These are phyloP conservation scores for Globisporangium spinosum DNA, from an alignment of 352 stramenopile genomes.

Conservation along the genomic window DNA sequence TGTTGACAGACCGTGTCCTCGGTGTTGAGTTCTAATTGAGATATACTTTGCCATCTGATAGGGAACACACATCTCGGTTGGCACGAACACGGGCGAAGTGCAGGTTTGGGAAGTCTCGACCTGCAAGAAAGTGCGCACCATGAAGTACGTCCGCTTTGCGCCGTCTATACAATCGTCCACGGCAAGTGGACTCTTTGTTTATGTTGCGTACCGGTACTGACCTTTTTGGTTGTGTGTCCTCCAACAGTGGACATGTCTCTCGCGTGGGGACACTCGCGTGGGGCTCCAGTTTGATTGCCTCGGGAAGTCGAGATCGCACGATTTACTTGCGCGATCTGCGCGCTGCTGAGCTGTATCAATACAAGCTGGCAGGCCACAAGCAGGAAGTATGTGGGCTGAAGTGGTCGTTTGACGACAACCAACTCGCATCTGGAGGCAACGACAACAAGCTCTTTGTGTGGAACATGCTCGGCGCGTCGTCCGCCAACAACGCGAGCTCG, in stretches of 20 bases:
- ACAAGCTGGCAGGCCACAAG: constrained; percentile 65
- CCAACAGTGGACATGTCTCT: constrained; percentile 80
- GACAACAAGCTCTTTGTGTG: constrained; percentile 99
- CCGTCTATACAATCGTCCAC: background rate
- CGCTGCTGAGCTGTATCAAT: constrained; percentile 45
- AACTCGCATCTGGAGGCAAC: constrained; percentile 93
- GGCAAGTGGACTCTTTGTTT: constrained; percentile 1
- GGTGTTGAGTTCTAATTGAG: background rate
- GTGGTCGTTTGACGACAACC: constrained; percentile 93
- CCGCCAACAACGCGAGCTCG: background rate
- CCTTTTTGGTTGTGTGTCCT: constrained; percentile 3
- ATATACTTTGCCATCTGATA: constrained; percentile 10
- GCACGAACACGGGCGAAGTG: constrained; percentile 92
- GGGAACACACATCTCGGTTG: constrained; percentile 91
- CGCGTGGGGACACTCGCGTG: constrained; percentile 93
- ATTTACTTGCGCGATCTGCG: constrained; percentile 94
- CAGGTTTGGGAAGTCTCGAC: constrained; percentile 93
- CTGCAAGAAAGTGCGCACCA: constrained; percentile 87
- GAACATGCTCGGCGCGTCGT: constrained; percentile 67
- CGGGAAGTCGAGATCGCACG: constrained; percentile 91
- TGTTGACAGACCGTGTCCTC: background rate
- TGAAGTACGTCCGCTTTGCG: constrained; percentile 50
- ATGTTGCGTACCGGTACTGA: background rate
- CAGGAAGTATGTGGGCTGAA: constrained; percentile 95
- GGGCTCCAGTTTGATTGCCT: constrained; percentile 89